A percentile compares a stretch with the other conserved stretches of the same genome.
phyloP scores from a whole-genome alignment of 352 stramenopile genomes.

The Phytophthora quininea region DNA sequence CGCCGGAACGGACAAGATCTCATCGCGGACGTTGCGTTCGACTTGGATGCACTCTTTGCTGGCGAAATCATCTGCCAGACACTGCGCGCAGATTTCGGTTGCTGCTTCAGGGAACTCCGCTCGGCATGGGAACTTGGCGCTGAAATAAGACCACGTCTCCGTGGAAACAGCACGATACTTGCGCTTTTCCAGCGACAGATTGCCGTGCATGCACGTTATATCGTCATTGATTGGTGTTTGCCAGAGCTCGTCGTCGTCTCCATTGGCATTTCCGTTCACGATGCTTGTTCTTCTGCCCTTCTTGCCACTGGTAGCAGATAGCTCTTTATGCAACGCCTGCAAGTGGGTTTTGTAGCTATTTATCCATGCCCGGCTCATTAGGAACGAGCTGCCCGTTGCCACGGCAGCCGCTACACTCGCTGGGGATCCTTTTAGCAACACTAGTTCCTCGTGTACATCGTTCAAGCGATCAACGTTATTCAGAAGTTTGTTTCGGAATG shows the following conservation, averaged over 20 bases:
- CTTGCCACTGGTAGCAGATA: slow-evolving; percentile 41
- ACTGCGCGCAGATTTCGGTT: slow-evolving; percentile 54
- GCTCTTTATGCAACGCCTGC: slow-evolving; percentile 50
- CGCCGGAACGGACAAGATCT: slow-evolving; percentile 58
- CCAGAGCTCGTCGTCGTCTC: slow-evolving; percentile 33
- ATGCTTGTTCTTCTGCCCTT: slow-evolving; percentile 27
- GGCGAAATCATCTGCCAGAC: slow-evolving; percentile 50
- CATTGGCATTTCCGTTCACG: not conserved
- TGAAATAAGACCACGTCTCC: slow-evolving; percentile 70
- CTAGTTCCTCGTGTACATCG: slow-evolving; percentile 51
- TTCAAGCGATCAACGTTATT: slow-evolving; percentile 59
- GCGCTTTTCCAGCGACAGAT: slow-evolving; percentile 71
- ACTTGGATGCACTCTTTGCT: slow-evolving; percentile 62
- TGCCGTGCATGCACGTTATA: slow-evolving; percentile 72
- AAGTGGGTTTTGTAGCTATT: slow-evolving; percentile 74
- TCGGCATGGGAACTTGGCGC: slow-evolving; percentile 52
- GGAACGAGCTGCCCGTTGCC: slow-evolving; percentile 37
- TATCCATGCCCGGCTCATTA: slow-evolving; percentile 80
- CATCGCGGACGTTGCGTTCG: slow-evolving; percentile 57
- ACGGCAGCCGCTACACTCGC: slow-evolving; percentile 28
- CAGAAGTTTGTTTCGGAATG: slow-evolving; percentile 58
- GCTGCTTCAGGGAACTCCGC: slow-evolving; percentile 41
- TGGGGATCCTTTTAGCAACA: slow-evolving; percentile 49
- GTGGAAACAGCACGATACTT: slow-evolving; percentile 59
- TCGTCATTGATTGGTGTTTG: slow-evolving; percentile 68